These are phyloP conservation scores for Neofusicoccum laricinum DNA, from an alignment of 2,329 filamentous ascomycete species.

Conservation along the genomic window DNA sequence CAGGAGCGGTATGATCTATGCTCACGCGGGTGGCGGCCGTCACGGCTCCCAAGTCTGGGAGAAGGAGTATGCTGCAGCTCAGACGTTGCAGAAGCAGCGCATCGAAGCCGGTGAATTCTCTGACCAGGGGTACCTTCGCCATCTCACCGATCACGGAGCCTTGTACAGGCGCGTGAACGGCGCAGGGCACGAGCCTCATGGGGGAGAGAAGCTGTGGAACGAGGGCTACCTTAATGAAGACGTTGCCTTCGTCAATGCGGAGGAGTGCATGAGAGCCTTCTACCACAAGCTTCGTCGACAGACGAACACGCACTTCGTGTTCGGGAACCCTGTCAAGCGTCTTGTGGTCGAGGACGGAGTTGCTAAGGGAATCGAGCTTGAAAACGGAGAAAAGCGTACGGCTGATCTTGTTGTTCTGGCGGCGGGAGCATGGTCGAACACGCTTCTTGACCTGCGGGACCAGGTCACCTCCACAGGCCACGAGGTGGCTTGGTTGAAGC, in stretches of 20 bases:
- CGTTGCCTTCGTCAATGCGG: constrained; percentile 14
- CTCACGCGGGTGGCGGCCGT: background rate
- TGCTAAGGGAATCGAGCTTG: constrained; percentile 53
- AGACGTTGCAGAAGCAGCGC: background rate
- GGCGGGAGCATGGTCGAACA: constrained; percentile 81
- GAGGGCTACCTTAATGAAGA: constrained; percentile 17
- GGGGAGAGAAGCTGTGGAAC: constrained; percentile 12
- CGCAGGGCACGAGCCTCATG: background rate
- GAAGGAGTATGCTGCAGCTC: constrained; percentile 9
- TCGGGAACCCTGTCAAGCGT: constrained; percentile 1
- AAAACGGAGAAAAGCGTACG: constrained; percentile 48
- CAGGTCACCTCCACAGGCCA: constrained; percentile 7
- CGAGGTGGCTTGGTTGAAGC: constrained; percentile 16
- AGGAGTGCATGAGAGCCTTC: constrained; percentile 10
- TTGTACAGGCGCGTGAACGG: constrained; percentile 15
- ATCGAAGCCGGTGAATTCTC: background rate
- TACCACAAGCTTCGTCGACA: constrained; percentile 3
- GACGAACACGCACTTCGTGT: background rate
- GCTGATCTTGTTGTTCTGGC: constrained; percentile 78
- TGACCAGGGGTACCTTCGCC: background rate
- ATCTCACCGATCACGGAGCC: background rate
- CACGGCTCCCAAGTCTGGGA: constrained; percentile 5
- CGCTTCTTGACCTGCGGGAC: constrained; percentile 66
- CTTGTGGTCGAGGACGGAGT: background rate
- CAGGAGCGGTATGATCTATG: constrained; percentile 50